A percentile compares a stretch with the other conserved stretches of the same genome.
These are phyloP conservation scores for Candida methanosorbosa DNA, from an alignment of 805 yeast genomes.

Conservation along the genomic window DNA sequence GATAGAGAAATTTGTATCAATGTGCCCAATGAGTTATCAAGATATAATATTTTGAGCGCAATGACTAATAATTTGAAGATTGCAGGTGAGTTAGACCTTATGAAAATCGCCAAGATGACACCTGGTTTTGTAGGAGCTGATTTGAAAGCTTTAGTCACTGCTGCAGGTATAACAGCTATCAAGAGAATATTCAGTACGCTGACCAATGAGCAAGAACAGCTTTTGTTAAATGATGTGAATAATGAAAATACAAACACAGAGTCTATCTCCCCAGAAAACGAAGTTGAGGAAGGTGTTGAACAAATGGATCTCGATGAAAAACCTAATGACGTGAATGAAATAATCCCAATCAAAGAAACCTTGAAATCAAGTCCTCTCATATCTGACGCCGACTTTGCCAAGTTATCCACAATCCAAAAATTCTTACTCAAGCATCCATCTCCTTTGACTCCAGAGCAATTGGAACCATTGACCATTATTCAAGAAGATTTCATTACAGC, in stretches of 20 bases:
- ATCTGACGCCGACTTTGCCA: slow-evolving; percentile 2
- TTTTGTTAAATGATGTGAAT: slow-evolving; percentile 6
- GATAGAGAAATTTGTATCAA: slow-evolving; percentile 90
- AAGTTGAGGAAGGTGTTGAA: slow-evolving; percentile 7
- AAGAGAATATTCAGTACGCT: slow-evolving; percentile 75
- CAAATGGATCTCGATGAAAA: slow-evolving; percentile 16
- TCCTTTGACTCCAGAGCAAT: slow-evolving; percentile 68
- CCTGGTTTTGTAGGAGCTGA: slow-evolving; percentile 99
- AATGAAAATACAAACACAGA: slow-evolving; percentile 1
- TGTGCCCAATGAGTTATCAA: slow-evolving; percentile 85
- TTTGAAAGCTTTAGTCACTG: slow-evolving; percentile 84
- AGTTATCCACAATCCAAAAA: slow-evolving; percentile 54
- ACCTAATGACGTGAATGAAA: neutral
- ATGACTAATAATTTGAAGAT: slow-evolving; percentile 63
- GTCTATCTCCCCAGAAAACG: slow-evolving; percentile 3
- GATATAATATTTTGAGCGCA: slow-evolving; percentile 66
- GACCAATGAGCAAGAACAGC: slow-evolving; percentile 31
- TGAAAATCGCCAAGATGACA: slow-evolving; percentile 76
- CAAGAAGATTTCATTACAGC: slow-evolving; percentile 79
- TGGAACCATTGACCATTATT: slow-evolving; percentile 66
- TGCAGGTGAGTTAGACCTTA: slow-evolving; percentile 62
- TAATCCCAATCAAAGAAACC: neutral
- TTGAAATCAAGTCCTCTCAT: neutral
- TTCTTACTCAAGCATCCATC: slow-evolving; percentile 71
- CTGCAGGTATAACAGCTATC: slow-evolving; percentile 92